A percentile compares a stretch with the other conserved stretches of the same genome.
Conservation (phyloP, 345 rosid genomes). For the Salix caprea region DNA sequence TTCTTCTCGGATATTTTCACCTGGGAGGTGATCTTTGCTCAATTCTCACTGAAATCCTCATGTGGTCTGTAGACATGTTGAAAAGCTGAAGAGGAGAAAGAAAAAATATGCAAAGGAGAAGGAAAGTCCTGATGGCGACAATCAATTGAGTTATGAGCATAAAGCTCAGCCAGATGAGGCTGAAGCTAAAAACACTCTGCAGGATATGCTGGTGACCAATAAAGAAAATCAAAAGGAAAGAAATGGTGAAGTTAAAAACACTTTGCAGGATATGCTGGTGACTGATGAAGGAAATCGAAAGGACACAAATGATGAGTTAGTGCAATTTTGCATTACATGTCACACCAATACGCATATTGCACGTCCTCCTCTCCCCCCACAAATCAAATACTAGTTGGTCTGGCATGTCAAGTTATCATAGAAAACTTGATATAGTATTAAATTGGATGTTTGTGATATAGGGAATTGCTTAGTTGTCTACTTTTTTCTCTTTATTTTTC, state of each 20-base stretch:
- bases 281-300: neutral
- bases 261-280: neutral
- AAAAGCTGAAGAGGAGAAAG: neutral
- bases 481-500: neutral
- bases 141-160: neutral
- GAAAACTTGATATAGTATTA: neutral
- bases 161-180: conserved; percentile 2
- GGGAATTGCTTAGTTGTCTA: neutral
- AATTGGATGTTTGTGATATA: neutral
- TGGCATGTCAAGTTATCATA: neutral
- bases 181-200: neutral
- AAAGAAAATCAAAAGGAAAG: neutral
- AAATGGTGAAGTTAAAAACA: conserved; percentile 1
- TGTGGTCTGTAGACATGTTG: neutral
- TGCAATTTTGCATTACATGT: neutral
- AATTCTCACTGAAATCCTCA: neutral
- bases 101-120: conserved; percentile 1
- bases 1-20: neutral
- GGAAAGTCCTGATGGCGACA: neutral
- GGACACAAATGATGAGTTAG: conserved; percentile 1
- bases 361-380: neutral
- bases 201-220: neutral
- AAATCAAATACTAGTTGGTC: neutral
- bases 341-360: neutral
- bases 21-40: neutral